Conservation (phyloP, 768 basidiomycete species). For the Strobilomyces echinocephalus region DNA sequence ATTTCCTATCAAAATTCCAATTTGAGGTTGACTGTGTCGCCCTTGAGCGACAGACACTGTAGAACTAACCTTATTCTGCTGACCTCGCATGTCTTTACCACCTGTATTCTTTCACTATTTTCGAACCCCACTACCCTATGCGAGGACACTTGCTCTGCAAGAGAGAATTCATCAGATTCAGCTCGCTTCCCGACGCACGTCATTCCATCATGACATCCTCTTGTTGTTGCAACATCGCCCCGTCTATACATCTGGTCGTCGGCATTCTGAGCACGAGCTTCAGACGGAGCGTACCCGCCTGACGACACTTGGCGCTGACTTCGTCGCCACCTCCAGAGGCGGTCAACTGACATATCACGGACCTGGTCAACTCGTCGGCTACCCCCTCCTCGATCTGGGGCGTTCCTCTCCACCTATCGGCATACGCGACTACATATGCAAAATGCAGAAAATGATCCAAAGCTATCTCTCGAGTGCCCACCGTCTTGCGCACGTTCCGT, state of each 20-base stretch:
- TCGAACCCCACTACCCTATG: slow-evolving; percentile 72
- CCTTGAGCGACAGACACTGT: too few species aligned
- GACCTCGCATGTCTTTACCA: slow-evolving; percentile 33
- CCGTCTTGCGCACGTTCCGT: slow-evolving; percentile 50
- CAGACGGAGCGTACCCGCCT: slow-evolving; percentile 60
- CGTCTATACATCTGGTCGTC: slow-evolving; percentile 91
- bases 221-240: slow-evolving; percentile 87
- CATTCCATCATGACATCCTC: slow-evolving; percentile 54
- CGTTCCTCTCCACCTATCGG: slow-evolving; percentile 66
- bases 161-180: slow-evolving; percentile 67
- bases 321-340: slow-evolving; percentile 75
- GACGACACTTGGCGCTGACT: slow-evolving; percentile 80
- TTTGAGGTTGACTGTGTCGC: too few species aligned
- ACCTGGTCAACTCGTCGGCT: slow-evolving; percentile 94
- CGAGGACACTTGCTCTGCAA: slow-evolving; percentile 61
- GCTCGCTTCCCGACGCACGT: slow-evolving; percentile 46
- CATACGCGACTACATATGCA: slow-evolving; percentile 80
- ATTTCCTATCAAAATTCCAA: too few species aligned
- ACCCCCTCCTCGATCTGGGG: slow-evolving; percentile 88
- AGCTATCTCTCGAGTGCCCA: slow-evolving; percentile 56
- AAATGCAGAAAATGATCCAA: slow-evolving; percentile 69
- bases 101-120: slow-evolving; percentile 80
- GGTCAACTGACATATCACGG: slow-evolving; percentile 97
- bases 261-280: slow-evolving; percentile 64
- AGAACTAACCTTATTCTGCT: neutral